A percentile compares a stretch with the other conserved stretches of the same genome.
Conservation (phyloP, 495 filamentous ascomycete species). For the Trichoderma asperelloides region DNA sequence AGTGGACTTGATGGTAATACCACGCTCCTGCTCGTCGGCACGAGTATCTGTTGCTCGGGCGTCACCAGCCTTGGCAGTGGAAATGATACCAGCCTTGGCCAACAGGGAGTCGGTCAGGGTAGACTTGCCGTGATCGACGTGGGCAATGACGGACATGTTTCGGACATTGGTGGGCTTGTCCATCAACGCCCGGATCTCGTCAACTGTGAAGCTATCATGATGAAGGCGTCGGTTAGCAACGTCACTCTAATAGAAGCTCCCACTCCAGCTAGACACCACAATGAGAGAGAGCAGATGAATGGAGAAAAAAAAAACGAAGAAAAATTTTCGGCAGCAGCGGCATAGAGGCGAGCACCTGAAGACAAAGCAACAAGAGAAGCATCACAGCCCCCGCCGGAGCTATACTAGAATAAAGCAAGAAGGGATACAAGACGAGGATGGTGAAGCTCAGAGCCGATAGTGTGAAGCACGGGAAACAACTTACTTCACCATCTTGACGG, state of each 20-base stretch:
- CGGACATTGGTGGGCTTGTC: constrained; percentile 97
- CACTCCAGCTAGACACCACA: background rate
- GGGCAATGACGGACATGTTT: constrained; percentile 99
- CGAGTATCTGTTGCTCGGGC: constrained; percentile 94
- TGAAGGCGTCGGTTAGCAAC: constrained; percentile 23
- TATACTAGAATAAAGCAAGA: background rate
- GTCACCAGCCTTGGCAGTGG: constrained; percentile 92
- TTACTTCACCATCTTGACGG: constrained; percentile 99
- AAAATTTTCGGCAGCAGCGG: constrained; percentile 1
- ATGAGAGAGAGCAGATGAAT: too few species aligned
- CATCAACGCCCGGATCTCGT: constrained; percentile 96
- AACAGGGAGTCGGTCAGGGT: constrained; percentile 98
- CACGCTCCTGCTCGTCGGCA: constrained; percentile 95
- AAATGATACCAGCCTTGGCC: constrained; percentile 99
- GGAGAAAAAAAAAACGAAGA: background rate
- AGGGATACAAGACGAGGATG: background rate
- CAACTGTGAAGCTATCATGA: constrained; percentile 85
- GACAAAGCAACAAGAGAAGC: background rate
- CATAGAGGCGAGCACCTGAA: background rate
- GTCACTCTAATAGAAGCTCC: constrained; percentile 15
- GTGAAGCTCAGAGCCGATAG: background rate
- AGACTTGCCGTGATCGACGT: constrained; percentile 99
- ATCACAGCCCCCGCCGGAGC: background rate
- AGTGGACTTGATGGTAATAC: constrained; percentile 99
- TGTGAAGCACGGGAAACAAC: constrained; percentile 30